phyloP scores from a whole-genome alignment of 805 yeast species.

The Spathaspora sp. region DNA sequence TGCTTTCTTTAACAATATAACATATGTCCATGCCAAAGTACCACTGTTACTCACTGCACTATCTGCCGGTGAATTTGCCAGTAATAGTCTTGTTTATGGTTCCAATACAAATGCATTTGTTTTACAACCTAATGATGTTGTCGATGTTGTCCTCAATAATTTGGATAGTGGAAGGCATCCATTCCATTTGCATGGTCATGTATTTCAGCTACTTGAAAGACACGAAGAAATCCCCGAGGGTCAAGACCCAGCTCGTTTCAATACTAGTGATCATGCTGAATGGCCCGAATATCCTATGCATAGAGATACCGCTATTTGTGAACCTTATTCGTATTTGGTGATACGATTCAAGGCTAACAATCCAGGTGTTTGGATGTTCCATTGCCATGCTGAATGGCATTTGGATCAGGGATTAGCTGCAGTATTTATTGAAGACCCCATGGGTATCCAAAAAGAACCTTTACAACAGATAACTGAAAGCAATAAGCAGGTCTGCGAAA shows the following conservation, averaged over 20 bases:
- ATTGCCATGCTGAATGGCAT: constrained; percentile 88
- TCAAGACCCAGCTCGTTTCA: constrained; percentile 46
- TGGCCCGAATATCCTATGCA: constrained; percentile 58
- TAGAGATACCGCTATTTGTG: constrained; percentile 73
- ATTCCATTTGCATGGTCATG: constrained; percentile 76
- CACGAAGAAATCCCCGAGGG: constrained; percentile 51
- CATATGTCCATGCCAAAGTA: constrained; percentile 63
- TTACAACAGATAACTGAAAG: constrained; percentile 58
- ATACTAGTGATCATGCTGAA: constrained; percentile 29
- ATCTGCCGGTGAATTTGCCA: constrained; percentile 55
- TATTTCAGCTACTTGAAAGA: constrained; percentile 58
- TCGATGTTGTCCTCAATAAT: constrained; percentile 77
- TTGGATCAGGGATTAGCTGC: constrained; percentile 77
- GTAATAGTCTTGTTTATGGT: constrained; percentile 66
- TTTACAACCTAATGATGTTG: constrained; percentile 55
- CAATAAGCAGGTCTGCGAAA: constrained; percentile 59
- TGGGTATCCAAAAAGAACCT: constrained; percentile 35
- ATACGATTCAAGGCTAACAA: constrained; percentile 75
- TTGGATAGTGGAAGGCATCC: constrained; percentile 78
- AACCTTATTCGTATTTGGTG: constrained; percentile 65
- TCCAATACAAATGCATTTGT: constrained; percentile 63
- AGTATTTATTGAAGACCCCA: constrained; percentile 71
- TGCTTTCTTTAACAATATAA: constrained; percentile 68
- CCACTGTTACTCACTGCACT: constrained; percentile 67
- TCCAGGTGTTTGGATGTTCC: constrained; percentile 95